Evolutionary conservation across 768 basidiomycete genomes (phyloP), one percentile per base, ranked within the genome.

Genomic region (Mycena metata): DNA sequence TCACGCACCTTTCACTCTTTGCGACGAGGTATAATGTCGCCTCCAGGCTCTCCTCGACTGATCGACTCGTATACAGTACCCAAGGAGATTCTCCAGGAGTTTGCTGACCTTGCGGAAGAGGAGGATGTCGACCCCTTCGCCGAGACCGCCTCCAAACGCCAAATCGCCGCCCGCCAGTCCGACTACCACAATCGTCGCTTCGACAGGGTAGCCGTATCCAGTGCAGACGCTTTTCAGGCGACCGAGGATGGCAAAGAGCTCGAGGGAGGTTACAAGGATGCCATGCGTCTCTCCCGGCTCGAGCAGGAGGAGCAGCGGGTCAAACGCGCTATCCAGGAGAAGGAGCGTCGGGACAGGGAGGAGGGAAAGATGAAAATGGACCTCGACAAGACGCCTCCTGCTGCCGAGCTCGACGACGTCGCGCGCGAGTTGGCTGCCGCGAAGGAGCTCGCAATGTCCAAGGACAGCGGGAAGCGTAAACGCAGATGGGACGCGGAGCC

Each of bases 131-230:
- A 96, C 78, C 94, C 94, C 23, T 95, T 95, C 75, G 94, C 94
- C 57, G 96, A 96, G 82, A 96, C 95, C 15, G 94, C 96, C 56
- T 92, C 91, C 62, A 91, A 94, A 76, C 93, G 94, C 67, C 97
- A 98, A 84, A 95, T 99, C 77, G 94, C 96, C 24, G 86, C 93
- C 43, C 88, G 97, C 57, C 95, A 98, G 83, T 93, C 91, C 57
- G 97, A 98, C 77, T 99, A 99, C 77, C 97, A 99, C 78, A 90
- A 92, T 75, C 89, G 96, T 65, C 89, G 96, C 46, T 98, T 98
- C 79, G 89, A 88, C 74, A 91, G 98, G 56, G 88, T 91, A 66
- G 92, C 91, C 33, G 88, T 91, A 68, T 93, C 93, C 46, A 93
- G 94, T 60, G 88, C 87, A 11, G 93, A 95, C 80, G 94, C 90